phyloP scores from a whole-genome alignment of 202 grass and related monocot species.

The Schoenoplectus tabernaemontani region DNA sequence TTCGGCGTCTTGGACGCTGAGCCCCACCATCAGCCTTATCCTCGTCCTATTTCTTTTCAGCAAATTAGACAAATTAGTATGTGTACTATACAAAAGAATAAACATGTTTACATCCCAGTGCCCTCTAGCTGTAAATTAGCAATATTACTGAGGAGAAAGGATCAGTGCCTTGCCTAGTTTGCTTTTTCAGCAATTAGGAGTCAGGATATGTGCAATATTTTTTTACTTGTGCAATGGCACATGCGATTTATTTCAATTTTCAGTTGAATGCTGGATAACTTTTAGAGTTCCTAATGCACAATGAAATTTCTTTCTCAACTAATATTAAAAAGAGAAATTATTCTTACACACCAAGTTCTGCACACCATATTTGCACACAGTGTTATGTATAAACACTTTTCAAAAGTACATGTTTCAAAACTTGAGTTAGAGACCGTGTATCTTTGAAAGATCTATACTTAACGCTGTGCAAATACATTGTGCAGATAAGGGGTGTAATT shows the following conservation, averaged over 20 bases:
- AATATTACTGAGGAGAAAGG: neutral
- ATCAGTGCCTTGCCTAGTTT: neutral
- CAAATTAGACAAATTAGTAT: neutral
- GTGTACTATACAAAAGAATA: conserved; percentile 5
- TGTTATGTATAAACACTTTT: no score
- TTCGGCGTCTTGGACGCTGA: conserved; percentile 13
- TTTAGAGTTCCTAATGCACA: neutral
- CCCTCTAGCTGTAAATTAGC: neutral
- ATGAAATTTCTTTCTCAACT: neutral
- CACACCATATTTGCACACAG: no score
- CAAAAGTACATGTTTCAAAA: no score
- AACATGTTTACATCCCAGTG: neutral
- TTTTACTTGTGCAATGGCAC: neutral
- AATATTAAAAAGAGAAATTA: no score
- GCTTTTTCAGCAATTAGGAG: neutral
- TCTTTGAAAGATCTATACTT: no score
- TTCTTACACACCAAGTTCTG: no score
- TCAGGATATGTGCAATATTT: neutral
- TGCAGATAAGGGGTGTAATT: no score
- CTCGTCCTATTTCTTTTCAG: conserved; percentile 26
- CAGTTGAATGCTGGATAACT: neutral
- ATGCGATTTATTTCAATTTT: neutral
- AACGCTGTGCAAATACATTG: no score
- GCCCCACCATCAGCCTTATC: conserved; percentile 30
- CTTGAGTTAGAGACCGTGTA: no score